These are phyloP conservation scores for Penicilliopsis zonata DNA, from an alignment of 495 filamentous ascomycete species.

Conservation along the genomic window DNA sequence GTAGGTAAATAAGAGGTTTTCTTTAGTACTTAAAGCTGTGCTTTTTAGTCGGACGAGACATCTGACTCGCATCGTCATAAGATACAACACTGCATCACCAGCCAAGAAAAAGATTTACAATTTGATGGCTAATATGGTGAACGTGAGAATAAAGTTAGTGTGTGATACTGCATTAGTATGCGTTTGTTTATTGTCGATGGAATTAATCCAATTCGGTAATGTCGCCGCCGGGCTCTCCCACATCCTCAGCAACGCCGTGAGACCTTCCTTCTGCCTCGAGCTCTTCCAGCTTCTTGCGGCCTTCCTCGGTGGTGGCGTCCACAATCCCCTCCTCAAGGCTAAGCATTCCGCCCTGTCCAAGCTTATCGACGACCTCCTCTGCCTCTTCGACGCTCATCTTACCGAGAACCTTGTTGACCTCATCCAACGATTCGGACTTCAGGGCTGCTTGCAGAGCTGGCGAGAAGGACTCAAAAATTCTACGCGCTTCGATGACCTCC, in stretches of 20 bases:
- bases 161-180: too few species aligned
- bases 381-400: conserved; percentile 90
- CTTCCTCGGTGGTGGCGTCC: conserved; percentile 91
- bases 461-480: conserved; percentile 75
- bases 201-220: conserved; percentile 30
- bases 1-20: conserved; percentile 12
- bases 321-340: conserved; percentile 88
- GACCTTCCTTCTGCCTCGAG: conserved; percentile 51
- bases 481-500: conserved; percentile 50
- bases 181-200: too few species aligned
- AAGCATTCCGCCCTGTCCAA: conserved; percentile 82
- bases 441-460: conserved; percentile 71
- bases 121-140: too few species aligned
- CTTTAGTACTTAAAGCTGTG: not conserved
- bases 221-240: conserved; percentile 29
- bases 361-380: conserved; percentile 73
- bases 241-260: conserved; percentile 14
- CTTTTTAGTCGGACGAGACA: too few species aligned
- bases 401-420: conserved; percentile 92
- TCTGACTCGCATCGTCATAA: too few species aligned
- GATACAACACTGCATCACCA: too few species aligned
- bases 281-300: conserved; percentile 61
- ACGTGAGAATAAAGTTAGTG: too few species aligned
- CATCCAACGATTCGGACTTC: conserved; percentile 73
- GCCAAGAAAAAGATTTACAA: too few species aligned